Evolutionary conservation across 2,329 filamentous ascomycete species (phyloP), one percentile per base, ranked within the genome.

Genomic region (Helotiales sp.): DNA sequence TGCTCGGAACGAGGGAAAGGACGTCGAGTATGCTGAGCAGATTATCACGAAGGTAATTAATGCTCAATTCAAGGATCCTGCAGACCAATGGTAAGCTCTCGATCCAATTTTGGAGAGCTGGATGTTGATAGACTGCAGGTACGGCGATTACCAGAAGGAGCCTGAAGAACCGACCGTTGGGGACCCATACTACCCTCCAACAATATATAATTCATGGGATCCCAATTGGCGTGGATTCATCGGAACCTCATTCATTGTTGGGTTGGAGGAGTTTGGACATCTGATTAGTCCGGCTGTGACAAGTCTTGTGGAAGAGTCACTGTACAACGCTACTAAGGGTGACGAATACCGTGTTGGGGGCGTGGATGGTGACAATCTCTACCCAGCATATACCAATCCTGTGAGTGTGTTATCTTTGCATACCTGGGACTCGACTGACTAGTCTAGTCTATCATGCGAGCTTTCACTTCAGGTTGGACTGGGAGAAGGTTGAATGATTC

Each of bases 151-250:
- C 62, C 79, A 82, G 44, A 72, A 76, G 27, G 75, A 81, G 40
- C 80, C 81, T 0, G 82, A 86, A 62, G 79, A 87, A 67, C 84
- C 84, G 0, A 77, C 76, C 2, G 79, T 86, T 4, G 83, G 82
- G 17, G 79, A 75, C 2, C 53, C 71, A 1, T 69, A 73, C 15
- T 87, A 87, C 60, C 75, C 76, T 1, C 69, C 76, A 0, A 66
- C 69, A 3, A 81, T 82, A 31, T 84, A 86, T 66, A 76, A 78
- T 55, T 77, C 79, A 0, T 87, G 82, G 80, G 84, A 87, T 62
- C 83, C 83, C 1, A 87, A 87, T 60, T 87, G 84, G 84, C 75
- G 84, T 50, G 84, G 83, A 0, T 87, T 87, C 56, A 76, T 87
- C 31, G 82, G 82, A 12, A 85, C 82, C 0, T 78, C 81, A 0